Evolutionary conservation across 306 rosid species (phyloP).

Genomic region (Acacia crassicarpa): DNA sequence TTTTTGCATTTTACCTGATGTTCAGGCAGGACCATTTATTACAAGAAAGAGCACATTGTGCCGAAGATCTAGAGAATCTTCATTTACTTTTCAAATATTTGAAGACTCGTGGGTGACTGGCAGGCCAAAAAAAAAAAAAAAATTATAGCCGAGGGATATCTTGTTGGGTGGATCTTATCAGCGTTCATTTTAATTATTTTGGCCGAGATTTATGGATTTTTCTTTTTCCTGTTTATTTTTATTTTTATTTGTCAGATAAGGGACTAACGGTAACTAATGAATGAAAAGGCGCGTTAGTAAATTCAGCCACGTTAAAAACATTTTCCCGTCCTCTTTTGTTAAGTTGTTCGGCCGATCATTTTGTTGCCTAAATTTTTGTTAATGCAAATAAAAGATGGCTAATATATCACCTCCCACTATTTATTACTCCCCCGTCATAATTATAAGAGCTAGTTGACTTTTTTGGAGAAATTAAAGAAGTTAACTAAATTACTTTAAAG

Average conservation of each 20-base stretch:
- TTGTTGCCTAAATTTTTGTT: background rate
- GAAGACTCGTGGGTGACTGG: background rate
- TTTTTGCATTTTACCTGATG: background rate
- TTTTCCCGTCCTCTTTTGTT: background rate
- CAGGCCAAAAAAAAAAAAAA: background rate
- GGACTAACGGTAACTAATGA: background rate
- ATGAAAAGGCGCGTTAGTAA: too few species aligned
- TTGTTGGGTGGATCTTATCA: background rate
- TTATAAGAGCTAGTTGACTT: too few species aligned
- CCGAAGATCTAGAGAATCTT: background rate
- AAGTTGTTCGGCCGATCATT: background rate
- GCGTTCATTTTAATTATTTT: background rate
- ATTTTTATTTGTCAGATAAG: background rate
- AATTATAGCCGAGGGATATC: too few species aligned
- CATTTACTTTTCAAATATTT: background rate
- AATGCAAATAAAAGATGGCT: background rate
- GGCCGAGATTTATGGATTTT: too few species aligned
- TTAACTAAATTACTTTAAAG: too few species aligned
- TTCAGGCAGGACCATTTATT: background rate
- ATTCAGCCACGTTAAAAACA: background rate
- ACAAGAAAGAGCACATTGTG: too few species aligned
- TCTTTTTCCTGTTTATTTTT: background rate
- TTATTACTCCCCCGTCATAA: too few species aligned
- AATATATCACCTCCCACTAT: too few species aligned
- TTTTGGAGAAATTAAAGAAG: too few species aligned